These are phyloP conservation scores for Fusarium heterosporum DNA, from an alignment of 2,329 filamentous ascomycete species.

Conservation along the genomic window DNA sequence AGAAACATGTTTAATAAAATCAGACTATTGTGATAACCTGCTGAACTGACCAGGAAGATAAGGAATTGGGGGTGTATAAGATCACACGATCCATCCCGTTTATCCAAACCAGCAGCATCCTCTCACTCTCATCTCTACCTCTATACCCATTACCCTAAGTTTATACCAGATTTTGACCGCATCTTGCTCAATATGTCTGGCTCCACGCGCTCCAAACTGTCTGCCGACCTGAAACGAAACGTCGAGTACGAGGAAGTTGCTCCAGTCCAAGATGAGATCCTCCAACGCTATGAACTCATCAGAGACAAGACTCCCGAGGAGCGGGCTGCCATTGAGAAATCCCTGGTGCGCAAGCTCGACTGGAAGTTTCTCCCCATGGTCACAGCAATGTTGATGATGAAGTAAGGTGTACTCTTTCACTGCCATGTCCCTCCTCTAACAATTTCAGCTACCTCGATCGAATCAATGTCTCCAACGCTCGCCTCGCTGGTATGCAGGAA, in stretches of 20 bases:
- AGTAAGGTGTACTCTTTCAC: constrained; percentile 27
- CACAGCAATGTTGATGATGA: constrained; percentile 47
- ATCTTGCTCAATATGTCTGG: constrained; percentile 6
- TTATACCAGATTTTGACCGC: not conserved
- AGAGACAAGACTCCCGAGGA: constrained; percentile 12
- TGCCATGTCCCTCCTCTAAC: not conserved
- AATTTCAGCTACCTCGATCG: constrained; percentile 60
- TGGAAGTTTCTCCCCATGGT: constrained; percentile 48
- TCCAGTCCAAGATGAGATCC: constrained; percentile 13
- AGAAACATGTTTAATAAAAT: no score
- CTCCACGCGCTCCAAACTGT: constrained; percentile 15
- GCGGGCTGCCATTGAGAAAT: constrained; percentile 43
- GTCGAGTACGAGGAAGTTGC: constrained; percentile 27
- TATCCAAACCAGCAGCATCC: not conserved
- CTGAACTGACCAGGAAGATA: not conserved
- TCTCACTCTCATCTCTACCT: not conserved
- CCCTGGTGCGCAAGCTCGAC: constrained; percentile 45
- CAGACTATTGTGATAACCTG: no score
- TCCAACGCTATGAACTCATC: constrained; percentile 26
- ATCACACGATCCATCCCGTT: not conserved
- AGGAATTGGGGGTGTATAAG: not conserved
- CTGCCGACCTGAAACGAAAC: constrained; percentile 17
- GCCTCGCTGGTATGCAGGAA: constrained; percentile 53
- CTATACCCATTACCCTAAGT: not conserved
- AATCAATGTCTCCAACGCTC: constrained; percentile 62